Evolutionary conservation across 2,329 filamentous ascomycete species (phyloP), one percentile per base, ranked within the genome.

Genomic region (Diaporthe citri): DNA sequence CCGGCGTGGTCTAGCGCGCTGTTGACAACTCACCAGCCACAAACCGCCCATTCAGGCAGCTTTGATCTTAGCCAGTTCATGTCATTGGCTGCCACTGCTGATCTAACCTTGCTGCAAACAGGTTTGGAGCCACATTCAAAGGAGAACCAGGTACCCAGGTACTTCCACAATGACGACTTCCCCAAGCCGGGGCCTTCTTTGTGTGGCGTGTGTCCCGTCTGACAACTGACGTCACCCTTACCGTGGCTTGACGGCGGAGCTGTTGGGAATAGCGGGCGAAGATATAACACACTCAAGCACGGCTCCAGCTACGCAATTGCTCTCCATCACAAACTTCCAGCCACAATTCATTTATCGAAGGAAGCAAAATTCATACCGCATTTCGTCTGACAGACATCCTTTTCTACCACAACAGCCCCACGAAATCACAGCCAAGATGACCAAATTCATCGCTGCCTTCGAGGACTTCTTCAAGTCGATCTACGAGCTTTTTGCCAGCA

Each of bases 391-490:
- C 25, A 57, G 13, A 25, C 20, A 51, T 9, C 4, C 9, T 60
- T 6, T 13, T 41, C 17, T 10, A 41, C 4, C 22, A 31, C 7
- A 25, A 2, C 36, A 36, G 9, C 39, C 31, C 15, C 25, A 31
- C n/a, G 13, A 28, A 28, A 31, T 28, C 46, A 17, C 34, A 66
- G 28, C 74, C 74, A 77, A 71, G 15, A 79, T 80, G 75, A 78
- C 78, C 7, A 74, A 78, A 70, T 75, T 86, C 79, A 80, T 81
- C 31, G 77, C 79, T 59, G 85, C 84, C 41, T 76, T 86, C 70
- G 78, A 79, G 59, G 82, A 85, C 77, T 80, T 86, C 66, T 79
- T 86, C 79, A 84, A 82, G 77, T 85, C 83, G 79, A 80, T 86
- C 78, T 85, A 83, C 75, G 84, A 86, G 79, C 83, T 87, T 41